phyloP scores from a whole-genome alignment of 164 flowering plant species.

The Nymphaea thermarum region DNA sequence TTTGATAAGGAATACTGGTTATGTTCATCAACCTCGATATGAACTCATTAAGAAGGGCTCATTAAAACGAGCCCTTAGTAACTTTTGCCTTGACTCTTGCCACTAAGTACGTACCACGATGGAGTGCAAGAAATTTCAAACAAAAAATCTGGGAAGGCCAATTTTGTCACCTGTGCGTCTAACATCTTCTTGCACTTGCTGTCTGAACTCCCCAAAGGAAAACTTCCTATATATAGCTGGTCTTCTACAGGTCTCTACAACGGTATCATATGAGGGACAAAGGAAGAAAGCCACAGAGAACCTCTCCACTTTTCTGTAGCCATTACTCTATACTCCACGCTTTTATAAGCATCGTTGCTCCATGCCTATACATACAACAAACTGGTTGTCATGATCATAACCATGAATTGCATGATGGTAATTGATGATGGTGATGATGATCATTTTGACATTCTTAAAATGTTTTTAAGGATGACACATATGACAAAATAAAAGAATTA shows the following conservation, averaged over 20 bases:
- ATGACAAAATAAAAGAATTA: background rate
- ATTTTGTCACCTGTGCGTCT: conserved; percentile 42
- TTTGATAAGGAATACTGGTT: no score
- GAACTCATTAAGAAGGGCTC: no score
- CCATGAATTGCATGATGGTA: no score
- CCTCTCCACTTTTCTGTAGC: conserved; percentile 35
- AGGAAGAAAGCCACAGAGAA: conserved; percentile 68
- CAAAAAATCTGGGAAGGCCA: conserved; percentile 25
- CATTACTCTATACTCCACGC: conserved; percentile 68
- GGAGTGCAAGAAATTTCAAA: no score
- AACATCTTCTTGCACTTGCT: conserved; percentile 66
- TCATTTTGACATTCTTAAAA: no score
- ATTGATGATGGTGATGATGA: no score
- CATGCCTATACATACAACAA: conserved; percentile 38
- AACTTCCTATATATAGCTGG: conserved; percentile 43
- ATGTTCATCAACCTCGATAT: no score
- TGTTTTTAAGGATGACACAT: background rate
- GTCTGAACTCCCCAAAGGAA: conserved; percentile 56
- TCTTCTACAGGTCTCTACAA: conserved; percentile 28
- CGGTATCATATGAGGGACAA: conserved; percentile 57
- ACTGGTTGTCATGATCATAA: no score
- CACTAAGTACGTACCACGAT: no score
- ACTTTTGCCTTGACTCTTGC: no score
- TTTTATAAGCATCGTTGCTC: conserved; percentile 74
- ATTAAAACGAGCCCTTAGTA: no score